phyloP scores from a whole-genome alignment of 2,329 filamentous ascomycete species.

The Epichloe brachyelytri region DNA sequence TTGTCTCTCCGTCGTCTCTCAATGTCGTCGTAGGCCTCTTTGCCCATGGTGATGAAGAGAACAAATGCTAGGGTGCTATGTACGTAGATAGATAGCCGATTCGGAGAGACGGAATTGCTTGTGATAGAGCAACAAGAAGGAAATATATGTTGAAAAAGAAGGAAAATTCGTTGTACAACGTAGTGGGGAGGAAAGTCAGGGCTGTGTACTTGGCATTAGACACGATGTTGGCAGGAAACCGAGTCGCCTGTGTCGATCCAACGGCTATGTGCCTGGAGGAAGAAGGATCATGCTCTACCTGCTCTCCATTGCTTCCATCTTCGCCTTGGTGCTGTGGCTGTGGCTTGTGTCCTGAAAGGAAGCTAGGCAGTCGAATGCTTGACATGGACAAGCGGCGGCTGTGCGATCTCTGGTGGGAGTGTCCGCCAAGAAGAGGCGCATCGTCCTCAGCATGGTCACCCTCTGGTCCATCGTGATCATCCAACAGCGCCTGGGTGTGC shows the following conservation, averaged over 20 bases:
- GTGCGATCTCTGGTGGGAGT: constrained; percentile 12
- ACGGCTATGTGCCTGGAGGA: constrained; percentile 65
- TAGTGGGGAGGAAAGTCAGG: constrained; percentile 85
- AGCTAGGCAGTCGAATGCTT: constrained; percentile 51
- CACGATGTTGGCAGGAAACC: constrained; percentile 80
- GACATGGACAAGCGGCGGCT: constrained; percentile 26
- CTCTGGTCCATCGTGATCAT: constrained; percentile 45
- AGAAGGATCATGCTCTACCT: constrained; percentile 48
- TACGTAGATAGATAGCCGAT: constrained; percentile 96
- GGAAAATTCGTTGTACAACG: constrained; percentile 96
- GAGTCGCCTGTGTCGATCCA: constrained; percentile 56
- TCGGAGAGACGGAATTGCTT: constrained; percentile 75
- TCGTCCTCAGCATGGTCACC: constrained; percentile 54
- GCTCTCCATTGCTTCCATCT: constrained; percentile 31
- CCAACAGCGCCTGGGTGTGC: constrained; percentile 54
- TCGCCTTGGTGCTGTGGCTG: constrained; percentile 15
- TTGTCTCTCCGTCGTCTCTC: constrained; percentile 72
- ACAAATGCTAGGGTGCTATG: constrained; percentile 88
- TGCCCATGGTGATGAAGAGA: constrained; percentile 80
- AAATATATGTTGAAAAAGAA: constrained; percentile 99
- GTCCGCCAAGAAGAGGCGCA: constrained; percentile 52
- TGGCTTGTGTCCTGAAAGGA: constrained; percentile 36
- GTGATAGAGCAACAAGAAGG: constrained; percentile 83
- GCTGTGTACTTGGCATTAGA: constrained; percentile 98
- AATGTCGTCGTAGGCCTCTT: constrained; percentile 92